These are phyloP conservation scores for Phytophthora cajani DNA, from an alignment of 352 stramenopile species.

Conservation along the genomic window DNA sequence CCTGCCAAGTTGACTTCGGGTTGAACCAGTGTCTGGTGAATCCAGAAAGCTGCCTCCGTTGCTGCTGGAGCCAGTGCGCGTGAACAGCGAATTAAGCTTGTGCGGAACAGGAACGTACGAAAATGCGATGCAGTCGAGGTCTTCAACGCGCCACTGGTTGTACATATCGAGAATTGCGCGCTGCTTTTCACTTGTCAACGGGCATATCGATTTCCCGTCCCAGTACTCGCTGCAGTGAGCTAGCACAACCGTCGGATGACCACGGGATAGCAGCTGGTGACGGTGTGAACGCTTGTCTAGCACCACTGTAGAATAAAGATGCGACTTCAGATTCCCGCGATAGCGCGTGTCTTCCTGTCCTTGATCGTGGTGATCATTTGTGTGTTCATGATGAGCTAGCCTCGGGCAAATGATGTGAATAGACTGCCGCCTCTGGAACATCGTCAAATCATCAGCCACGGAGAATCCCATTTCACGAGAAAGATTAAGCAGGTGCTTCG, in stretches of 20 bases:
- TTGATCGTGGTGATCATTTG: conserved; percentile 86
- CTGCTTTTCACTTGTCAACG: conserved; percentile 80
- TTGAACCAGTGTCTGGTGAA: conserved; percentile 13
- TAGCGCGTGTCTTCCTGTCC: conserved; percentile 86
- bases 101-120: conserved; percentile 82
- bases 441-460: conserved; percentile 59
- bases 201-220: conserved; percentile 90
- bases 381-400: conserved; percentile 83
- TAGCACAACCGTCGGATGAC: conserved; percentile 76
- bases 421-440: conserved; percentile 73
- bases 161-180: conserved; percentile 89
- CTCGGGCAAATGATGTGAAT: conserved; percentile 87
- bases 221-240: conserved; percentile 87
- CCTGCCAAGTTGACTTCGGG: conserved; percentile 15
- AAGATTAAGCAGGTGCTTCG: conserved; percentile 81
- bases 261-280: conserved; percentile 79
- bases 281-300: conserved; percentile 82
- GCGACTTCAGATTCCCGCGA: conserved; percentile 84
- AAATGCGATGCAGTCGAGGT: conserved; percentile 86
- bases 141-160: conserved; percentile 89
- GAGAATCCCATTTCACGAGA: conserved; percentile 86
- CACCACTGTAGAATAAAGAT: conserved; percentile 88
- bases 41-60: conserved; percentile 24
- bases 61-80: conserved; percentile 21
- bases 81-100: conserved; percentile 74